These are phyloP conservation scores for Ogataea nonfermentans DNA, from an alignment of 805 yeast species.

Conservation along the genomic window DNA sequence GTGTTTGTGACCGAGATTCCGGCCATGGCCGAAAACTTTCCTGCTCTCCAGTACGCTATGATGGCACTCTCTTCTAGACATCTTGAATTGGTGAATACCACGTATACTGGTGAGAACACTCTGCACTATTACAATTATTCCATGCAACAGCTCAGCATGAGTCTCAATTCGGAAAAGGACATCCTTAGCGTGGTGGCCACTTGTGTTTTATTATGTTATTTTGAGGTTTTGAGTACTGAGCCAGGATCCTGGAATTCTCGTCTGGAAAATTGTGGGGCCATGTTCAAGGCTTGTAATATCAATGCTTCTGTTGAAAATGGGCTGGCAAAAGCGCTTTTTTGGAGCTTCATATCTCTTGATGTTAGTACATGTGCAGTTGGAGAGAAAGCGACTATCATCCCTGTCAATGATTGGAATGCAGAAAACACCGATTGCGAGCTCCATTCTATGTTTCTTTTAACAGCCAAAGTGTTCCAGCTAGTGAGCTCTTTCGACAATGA, in stretches of 20 bases:
- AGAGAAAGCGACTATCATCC: slow-evolving; percentile 23
- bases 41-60: slow-evolving; percentile 27
- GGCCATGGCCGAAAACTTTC: slow-evolving; percentile 38
- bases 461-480: slow-evolving; percentile 37
- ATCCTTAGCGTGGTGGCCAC: slow-evolving; percentile 33
- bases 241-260: slow-evolving; percentile 40
- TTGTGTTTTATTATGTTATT: slow-evolving; percentile 41
- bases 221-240: slow-evolving; percentile 42
- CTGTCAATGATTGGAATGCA: slow-evolving; percentile 17
- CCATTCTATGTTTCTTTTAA: slow-evolving; percentile 21
- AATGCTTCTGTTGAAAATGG: slow-evolving; percentile 36
- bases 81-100: slow-evolving; percentile 21
- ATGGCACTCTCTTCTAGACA: slow-evolving; percentile 32
- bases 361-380: slow-evolving; percentile 33
- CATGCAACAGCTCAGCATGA: slow-evolving; percentile 34
- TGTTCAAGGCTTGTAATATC: slow-evolving; percentile 38
- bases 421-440: slow-evolving; percentile 10
- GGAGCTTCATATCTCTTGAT: slow-evolving; percentile 45
- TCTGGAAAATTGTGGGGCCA: slow-evolving; percentile 38
- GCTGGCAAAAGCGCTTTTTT: slow-evolving; percentile 40
- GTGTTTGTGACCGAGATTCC: slow-evolving; percentile 36
- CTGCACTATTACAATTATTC: slow-evolving; percentile 30
- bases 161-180: slow-evolving; percentile 34
- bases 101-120: slow-evolving; percentile 28
- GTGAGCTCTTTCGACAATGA: slow-evolving; percentile 27